Evolutionary conservation across 2,329 filamentous ascomycete genomes (phyloP).

Genomic region (Knoxdaviesia capensis): DNA sequence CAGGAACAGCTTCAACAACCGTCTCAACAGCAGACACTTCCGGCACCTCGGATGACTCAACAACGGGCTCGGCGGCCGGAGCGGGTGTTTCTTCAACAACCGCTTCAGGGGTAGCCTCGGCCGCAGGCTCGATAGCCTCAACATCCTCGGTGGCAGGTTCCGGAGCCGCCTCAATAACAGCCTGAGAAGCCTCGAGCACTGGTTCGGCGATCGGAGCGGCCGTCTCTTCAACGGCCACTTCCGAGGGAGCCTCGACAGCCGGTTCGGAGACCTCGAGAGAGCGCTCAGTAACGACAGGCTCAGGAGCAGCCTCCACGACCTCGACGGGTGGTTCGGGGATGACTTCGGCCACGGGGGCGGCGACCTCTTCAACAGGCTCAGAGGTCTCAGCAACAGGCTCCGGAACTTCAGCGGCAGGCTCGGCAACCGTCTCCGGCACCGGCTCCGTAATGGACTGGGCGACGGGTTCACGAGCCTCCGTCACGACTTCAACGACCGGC

Average conservation of each 20-base stretch:
- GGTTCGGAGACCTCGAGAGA: conserved; percentile 2
- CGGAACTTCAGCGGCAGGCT: neutral
- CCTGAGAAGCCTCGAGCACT: neutral
- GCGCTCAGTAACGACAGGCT: neutral
- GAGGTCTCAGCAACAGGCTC: neutral
- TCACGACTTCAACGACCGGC: neutral
- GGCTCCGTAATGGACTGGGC: neutral
- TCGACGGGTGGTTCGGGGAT: no score
- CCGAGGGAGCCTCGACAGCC: neutral
- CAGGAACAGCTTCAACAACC: neutral
- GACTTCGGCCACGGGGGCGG: neutral
- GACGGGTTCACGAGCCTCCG: neutral
- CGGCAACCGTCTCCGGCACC: neutral
- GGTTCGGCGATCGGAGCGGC: neutral
- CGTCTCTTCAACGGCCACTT: neutral
- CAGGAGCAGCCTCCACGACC: neutral
- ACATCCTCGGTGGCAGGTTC: neutral
- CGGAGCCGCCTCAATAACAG: neutral
- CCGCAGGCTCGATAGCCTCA: neutral
- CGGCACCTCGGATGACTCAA: no score
- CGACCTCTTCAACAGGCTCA: neutral
- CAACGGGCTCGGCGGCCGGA: neutral
- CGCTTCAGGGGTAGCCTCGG: neutral
- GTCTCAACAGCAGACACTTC: neutral
- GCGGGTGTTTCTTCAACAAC: neutral